phyloP scores from a whole-genome alignment of 2,329 filamentous ascomycete species.

The Chaetomiaceae sp. region DNA sequence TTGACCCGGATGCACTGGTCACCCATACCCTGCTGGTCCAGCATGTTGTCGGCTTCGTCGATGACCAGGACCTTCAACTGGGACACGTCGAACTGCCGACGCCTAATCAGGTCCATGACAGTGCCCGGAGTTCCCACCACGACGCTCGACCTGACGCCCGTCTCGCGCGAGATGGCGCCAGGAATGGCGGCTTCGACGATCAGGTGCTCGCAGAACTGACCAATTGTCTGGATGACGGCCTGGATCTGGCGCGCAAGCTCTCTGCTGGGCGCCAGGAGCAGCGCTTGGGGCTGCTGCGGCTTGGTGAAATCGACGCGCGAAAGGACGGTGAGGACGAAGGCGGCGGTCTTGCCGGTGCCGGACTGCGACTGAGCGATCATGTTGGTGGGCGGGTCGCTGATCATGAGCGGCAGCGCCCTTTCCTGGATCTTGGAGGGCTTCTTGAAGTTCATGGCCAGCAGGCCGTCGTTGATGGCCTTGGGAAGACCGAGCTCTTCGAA shows the following conservation, averaged over 20 bases:
- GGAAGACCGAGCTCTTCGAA: conserved; percentile 81
- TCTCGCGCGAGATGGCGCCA: conserved; percentile 63
- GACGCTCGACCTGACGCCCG: conserved; percentile 68
- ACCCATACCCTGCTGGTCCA: conserved; percentile 90
- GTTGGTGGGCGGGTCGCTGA: conserved; percentile 81
- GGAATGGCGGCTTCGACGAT: conserved; percentile 79
- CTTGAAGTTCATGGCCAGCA: conserved; percentile 77
- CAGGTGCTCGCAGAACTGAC: conserved; percentile 73
- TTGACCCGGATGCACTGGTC: conserved; percentile 94
- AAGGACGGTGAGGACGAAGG: conserved; percentile 89
- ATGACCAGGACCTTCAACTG: conserved; percentile 79
- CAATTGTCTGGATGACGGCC: conserved; percentile 77
- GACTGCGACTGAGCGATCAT: conserved; percentile 99
- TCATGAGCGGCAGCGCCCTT: conserved; percentile 82
- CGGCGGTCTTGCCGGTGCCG: conserved; percentile 95
- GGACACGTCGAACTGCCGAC: conserved; percentile 65
- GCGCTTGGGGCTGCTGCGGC: conserved; percentile 70
- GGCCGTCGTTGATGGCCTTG: conserved; percentile 62
- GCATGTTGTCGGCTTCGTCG: conserved; percentile 98
- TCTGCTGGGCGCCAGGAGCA: conserved; percentile 86
- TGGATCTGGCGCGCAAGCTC: conserved; percentile 94
- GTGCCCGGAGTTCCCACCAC: conserved; percentile 94
- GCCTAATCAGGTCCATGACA: conserved; percentile 79
- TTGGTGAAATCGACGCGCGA: conserved; percentile 73
- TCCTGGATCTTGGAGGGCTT: conserved; percentile 99